Conservation (phyloP, 768 basidiomycete genomes). For the Austroboletus eburneus region DNA sequence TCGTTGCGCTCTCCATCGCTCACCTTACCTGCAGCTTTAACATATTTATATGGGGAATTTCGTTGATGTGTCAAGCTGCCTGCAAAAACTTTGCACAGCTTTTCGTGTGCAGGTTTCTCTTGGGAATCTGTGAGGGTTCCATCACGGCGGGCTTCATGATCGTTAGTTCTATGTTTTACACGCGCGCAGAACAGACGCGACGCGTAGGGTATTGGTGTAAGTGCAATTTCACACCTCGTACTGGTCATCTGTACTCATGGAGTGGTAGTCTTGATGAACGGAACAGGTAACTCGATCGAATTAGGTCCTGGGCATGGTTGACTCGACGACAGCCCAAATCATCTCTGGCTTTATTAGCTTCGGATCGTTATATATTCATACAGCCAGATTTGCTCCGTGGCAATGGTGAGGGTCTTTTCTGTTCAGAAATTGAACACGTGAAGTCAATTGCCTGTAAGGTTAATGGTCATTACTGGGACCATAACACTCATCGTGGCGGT, state of each 20-base stretch:
- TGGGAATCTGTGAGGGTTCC: slow-evolving; percentile 70
- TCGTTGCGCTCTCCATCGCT: neutral
- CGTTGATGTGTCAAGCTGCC: slow-evolving; percentile 59
- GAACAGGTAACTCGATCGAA: slow-evolving; percentile 43
- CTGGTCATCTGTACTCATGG: neutral
- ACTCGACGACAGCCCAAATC: slow-evolving; percentile 51
- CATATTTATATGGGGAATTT: slow-evolving; percentile 62
- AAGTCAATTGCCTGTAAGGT: slow-evolving; percentile 39
- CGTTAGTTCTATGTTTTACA: slow-evolving; percentile 76
- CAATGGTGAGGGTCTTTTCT: slow-evolving; percentile 48
- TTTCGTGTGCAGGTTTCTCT: slow-evolving; percentile 56
- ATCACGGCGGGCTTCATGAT: slow-evolving; percentile 78
- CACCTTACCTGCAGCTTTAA: slow-evolving; percentile 43
- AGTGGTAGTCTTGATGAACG: slow-evolving; percentile 65
- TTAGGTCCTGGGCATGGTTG: neutral
- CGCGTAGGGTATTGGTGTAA: slow-evolving; percentile 76
- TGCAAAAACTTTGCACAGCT: slow-evolving; percentile 67
- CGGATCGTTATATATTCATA: slow-evolving; percentile 59
- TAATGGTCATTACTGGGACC: slow-evolving; percentile 66
- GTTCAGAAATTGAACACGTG: neutral
- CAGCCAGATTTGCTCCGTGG: slow-evolving; percentile 59
- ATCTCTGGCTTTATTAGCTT: slow-evolving; percentile 67
- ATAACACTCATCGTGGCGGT: slow-evolving; percentile 52
- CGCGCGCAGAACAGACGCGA: slow-evolving; percentile 61
- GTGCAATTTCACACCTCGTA: slow-evolving; percentile 18